Base-by-base conservation (phyloP, 129 eudicot genomes). In the Kitagawia praeruptora region DNA sequence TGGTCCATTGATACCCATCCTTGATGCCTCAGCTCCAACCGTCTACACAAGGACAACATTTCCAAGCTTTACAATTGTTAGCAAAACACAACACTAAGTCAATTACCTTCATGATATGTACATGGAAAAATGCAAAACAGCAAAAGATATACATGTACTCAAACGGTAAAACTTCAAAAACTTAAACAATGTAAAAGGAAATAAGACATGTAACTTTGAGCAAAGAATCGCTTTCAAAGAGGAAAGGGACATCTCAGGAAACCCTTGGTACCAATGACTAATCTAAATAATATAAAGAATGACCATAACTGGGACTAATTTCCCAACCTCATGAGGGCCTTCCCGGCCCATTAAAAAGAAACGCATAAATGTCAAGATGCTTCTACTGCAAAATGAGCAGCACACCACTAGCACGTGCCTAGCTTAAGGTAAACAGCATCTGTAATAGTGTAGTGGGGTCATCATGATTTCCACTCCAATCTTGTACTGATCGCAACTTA, bases 1-100 rank as follows among this genome's bases (percentile, higher is more conserved):
- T 49, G 98, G 97, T 53, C 98, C 93, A 77, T 75, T 84, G 47
- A 96, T 82, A 72, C 98, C 97, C 87, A 92, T 80, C 84, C 95
- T 92, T 70, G 88, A 81, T 78, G 98, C 93, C 84, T 92, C 98
- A 47, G 88, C 87, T 82, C 92, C 98, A 77, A 96, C 98, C 49
- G 88, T 89, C 99, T 92, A 76, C 56, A 77, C 5, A 75, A 84
- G 51, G 74, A 63, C 46, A 84, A 40, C 31, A 61, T 64, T 66
- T 76, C 47, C 76, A 77, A n/a, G 76, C 49, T 47, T 44, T 19
- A 40, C 28, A 18, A 71, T 2, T 67, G 41, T 31, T 67, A 25
- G 41, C 18, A 28, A 67, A n/a, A 58, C 6, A 58, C 28, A 21
- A 12, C 31, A 58, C 31, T 2, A 28, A 31, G 39, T 66, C 41